A percentile compares a stretch with the other conserved stretches of the same genome.
Evolutionary conservation across 768 basidiomycete species (phyloP).

Genomic region (Leccinum variicolor): DNA sequence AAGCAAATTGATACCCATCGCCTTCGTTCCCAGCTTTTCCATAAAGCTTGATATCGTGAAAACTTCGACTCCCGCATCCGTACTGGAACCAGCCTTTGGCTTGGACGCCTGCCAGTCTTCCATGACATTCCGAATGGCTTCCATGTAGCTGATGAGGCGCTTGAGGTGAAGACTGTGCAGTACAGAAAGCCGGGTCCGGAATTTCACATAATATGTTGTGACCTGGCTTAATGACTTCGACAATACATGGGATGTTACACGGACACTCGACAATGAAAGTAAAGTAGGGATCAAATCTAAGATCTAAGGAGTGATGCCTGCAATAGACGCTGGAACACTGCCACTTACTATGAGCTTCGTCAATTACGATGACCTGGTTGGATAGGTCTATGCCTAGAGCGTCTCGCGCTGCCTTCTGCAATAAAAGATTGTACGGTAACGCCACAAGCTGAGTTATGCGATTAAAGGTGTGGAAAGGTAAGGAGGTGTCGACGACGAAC

Average conservation of each 20-base stretch:
- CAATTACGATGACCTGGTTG: constrained; percentile 84
- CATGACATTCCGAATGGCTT: constrained; percentile 59
- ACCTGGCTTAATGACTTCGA: constrained; percentile 70
- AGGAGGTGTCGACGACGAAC: constrained; percentile 35
- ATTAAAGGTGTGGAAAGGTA: background rate
- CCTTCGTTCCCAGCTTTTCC: constrained; percentile 61
- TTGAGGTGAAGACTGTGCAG: constrained; percentile 75
- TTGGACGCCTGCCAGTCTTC: constrained; percentile 45
- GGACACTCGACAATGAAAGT: constrained; percentile 77
- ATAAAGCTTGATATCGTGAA: constrained; percentile 67
- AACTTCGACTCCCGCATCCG: constrained; percentile 47
- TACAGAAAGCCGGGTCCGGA: constrained; percentile 71
- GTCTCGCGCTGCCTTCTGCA: constrained; percentile 81
- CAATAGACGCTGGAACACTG: constrained; percentile 2
- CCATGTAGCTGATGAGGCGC: constrained; percentile 71
- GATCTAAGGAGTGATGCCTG: constrained; percentile 46
- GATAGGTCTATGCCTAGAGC: constrained; percentile 83
- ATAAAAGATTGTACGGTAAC: constrained; percentile 88
- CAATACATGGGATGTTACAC: constrained; percentile 57
- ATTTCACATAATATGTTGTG: constrained; percentile 69
- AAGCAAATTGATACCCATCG: constrained; percentile 74
- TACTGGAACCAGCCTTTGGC: constrained; percentile 8
- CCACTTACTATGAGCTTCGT: constrained; percentile 91
- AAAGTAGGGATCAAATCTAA: constrained; percentile 87
- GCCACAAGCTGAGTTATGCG: constrained; percentile 64